Evolutionary conservation across 2,329 filamentous ascomycete species (phyloP).

Genomic region (Colletotrichum cereale): DNA sequence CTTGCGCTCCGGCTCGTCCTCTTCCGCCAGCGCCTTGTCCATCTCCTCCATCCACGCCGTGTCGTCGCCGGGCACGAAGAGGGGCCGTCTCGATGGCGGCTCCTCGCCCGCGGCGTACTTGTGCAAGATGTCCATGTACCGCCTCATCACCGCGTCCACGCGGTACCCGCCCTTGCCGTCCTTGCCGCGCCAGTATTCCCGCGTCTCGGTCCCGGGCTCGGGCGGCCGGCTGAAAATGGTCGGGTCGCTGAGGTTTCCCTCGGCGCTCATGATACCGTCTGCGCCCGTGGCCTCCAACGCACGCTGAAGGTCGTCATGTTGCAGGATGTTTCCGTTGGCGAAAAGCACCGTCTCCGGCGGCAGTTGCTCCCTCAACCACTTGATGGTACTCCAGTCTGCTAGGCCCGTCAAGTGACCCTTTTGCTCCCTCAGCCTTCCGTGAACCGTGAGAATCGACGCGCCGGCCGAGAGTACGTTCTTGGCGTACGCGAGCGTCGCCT

Average conservation of each 20-base stretch:
- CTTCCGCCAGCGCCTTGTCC: slow-evolving; percentile 45
- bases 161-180: slow-evolving; percentile 88
- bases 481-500: slow-evolving; percentile 90
- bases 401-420: slow-evolving; percentile 96
- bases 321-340: slow-evolving; percentile 94
- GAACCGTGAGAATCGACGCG: slow-evolving; percentile 92
- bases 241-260: slow-evolving; percentile 94
- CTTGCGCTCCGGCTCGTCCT: slow-evolving; percentile 65
- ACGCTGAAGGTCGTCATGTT: slow-evolving; percentile 79
- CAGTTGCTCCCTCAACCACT: slow-evolving; percentile 84
- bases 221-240: slow-evolving; percentile 83
- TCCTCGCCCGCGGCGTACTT: slow-evolving; percentile 76
- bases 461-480: slow-evolving; percentile 88
- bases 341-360: slow-evolving; percentile 93
- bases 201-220: slow-evolving; percentile 63
- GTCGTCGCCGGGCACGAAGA: slow-evolving; percentile 77
- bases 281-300: slow-evolving; percentile 88
- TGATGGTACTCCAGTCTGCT: slow-evolving; percentile 90
- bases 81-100: slow-evolving; percentile 75
- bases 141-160: slow-evolving; percentile 86
- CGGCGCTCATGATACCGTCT: slow-evolving; percentile 95
- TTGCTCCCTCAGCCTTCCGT: slow-evolving; percentile 89
- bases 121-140: slow-evolving; percentile 93
- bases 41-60: slow-evolving; percentile 58
- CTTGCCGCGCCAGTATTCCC: slow-evolving; percentile 88